These are phyloP conservation scores for Pythium pyrilobum DNA, from an alignment of 352 stramenopile genomes.

Conservation along the genomic window DNA sequence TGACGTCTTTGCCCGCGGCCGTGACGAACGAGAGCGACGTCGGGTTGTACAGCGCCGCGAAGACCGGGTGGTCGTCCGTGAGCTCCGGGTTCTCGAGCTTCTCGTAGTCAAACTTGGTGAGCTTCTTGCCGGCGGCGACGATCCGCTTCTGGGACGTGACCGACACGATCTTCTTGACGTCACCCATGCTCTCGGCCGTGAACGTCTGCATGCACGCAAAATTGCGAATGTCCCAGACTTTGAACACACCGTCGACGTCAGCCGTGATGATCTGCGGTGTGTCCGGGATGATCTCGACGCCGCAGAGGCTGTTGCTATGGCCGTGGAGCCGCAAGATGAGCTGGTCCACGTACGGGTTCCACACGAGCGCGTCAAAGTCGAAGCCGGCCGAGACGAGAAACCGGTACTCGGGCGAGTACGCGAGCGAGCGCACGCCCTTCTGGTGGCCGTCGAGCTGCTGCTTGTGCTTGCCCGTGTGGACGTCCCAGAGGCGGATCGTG, in stretches of 20 bases:
- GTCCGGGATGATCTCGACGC: slow-evolving; percentile 82
- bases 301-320: slow-evolving; percentile 82
- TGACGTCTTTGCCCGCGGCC: slow-evolving; percentile 65
- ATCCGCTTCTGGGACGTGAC: slow-evolving; percentile 70
- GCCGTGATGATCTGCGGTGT: slow-evolving; percentile 85
- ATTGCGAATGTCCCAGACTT: slow-evolving; percentile 89
- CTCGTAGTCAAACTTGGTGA: slow-evolving; percentile 84
- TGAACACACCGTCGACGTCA: slow-evolving; percentile 80
- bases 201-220: slow-evolving; percentile 90
- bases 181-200: slow-evolving; percentile 56
- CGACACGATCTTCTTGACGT: slow-evolving; percentile 72
- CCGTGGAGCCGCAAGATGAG: slow-evolving; percentile 82
- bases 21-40: slow-evolving; percentile 88
- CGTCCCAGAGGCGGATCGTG: slow-evolving; percentile 87
- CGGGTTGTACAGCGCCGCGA: slow-evolving; percentile 78
- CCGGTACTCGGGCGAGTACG: slow-evolving; percentile 81
- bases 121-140: slow-evolving; percentile 71
- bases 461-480: slow-evolving; percentile 80
- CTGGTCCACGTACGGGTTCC: slow-evolving; percentile 89
- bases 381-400: slow-evolving; percentile 86
- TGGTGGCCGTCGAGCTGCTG: slow-evolving; percentile 80
- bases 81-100: slow-evolving; percentile 83
- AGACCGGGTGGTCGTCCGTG: slow-evolving; percentile 79
- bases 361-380: slow-evolving; percentile 86
- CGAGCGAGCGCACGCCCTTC: slow-evolving; percentile 76